These are phyloP conservation scores for Hypoxylon sp. DNA, from an alignment of 2,329 filamentous ascomycete genomes.

Conservation along the genomic window DNA sequence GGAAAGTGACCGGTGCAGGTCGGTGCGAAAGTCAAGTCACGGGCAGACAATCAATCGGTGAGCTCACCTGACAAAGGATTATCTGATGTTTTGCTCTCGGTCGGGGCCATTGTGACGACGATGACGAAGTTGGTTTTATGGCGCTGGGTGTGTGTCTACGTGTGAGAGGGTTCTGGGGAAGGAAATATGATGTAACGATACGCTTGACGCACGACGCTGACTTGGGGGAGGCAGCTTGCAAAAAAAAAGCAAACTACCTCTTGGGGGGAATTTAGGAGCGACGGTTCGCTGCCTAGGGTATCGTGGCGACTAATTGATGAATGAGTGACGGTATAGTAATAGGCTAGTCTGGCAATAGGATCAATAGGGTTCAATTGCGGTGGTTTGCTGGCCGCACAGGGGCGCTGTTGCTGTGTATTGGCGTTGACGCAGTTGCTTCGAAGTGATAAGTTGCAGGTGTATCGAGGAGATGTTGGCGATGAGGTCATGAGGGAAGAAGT, in stretches of 20 bases:
- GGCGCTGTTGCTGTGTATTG: constrained; percentile 25
- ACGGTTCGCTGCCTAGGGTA: constrained; percentile 37
- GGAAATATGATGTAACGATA: constrained; percentile 54
- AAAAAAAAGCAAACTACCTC: constrained; percentile 52
- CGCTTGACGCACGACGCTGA: constrained; percentile 47
- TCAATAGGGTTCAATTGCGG: constrained; percentile 11
- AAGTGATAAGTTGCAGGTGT: constrained; percentile 47
- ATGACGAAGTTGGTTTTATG: constrained; percentile 52
- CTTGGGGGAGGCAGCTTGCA: constrained; percentile 51
- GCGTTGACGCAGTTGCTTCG: constrained; percentile 39
- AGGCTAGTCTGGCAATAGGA: constrained; percentile 26
- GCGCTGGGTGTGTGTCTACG: constrained; percentile 36
- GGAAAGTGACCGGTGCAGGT: constrained; percentile 15
- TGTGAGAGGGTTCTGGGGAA: constrained; percentile 43
- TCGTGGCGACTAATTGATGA: constrained; percentile 40
- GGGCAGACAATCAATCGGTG: constrained; percentile 33
- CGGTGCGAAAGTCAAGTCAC: constrained; percentile 22
- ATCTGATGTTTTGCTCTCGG: constrained; percentile 52
- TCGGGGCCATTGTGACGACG: constrained; percentile 54
- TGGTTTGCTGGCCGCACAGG: constrained; percentile 20
- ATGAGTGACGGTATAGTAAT: constrained; percentile 42
- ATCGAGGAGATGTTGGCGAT: constrained; percentile 48
- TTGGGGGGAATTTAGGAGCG: constrained; percentile 37
- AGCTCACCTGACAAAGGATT: constrained; percentile 53
- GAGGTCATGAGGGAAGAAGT: constrained; percentile 57